phyloP scores from a whole-genome alignment of 495 filamentous ascomycete species.

The Daldinia decipiens region DNA sequence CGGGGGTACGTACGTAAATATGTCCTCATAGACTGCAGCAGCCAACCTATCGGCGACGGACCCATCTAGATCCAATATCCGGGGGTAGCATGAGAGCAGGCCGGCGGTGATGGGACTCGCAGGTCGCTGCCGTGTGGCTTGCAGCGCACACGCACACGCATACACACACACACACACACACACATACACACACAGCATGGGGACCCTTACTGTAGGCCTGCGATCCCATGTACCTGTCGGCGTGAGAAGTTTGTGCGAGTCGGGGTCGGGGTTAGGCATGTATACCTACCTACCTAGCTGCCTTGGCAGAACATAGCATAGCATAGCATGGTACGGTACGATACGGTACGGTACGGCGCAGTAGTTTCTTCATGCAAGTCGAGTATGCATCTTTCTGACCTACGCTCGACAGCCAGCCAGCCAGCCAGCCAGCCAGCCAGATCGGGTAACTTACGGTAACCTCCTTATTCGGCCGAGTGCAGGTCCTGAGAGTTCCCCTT shows the following conservation, averaged over 20 bases:
- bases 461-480: constrained; percentile 33
- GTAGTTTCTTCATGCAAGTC: constrained; percentile 12
- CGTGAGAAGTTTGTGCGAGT: constrained; percentile 9
- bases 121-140: constrained; percentile 17
- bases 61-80: constrained; percentile 23
- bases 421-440: constrained; percentile 12
- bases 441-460: constrained; percentile 6
- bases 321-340: background rate
- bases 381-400: background rate
- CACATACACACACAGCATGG: too few species aligned
- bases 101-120: constrained; percentile 16
- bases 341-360: background rate
- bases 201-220: too few species aligned
- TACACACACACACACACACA: too few species aligned
- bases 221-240: background rate
- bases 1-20: background rate
- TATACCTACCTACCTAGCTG: too few species aligned
- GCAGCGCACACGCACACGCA: too few species aligned
- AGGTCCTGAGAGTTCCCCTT: constrained; percentile 10
- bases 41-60: constrained; percentile 31
- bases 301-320: background rate
- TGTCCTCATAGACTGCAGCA: constrained; percentile 20
- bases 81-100: constrained; percentile 14
- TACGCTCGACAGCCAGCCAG: background rate
- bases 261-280: constrained; percentile 5